Conservation (phyloP, 441 rosid genomes). For the Arabidopsis hybrid region DNA sequence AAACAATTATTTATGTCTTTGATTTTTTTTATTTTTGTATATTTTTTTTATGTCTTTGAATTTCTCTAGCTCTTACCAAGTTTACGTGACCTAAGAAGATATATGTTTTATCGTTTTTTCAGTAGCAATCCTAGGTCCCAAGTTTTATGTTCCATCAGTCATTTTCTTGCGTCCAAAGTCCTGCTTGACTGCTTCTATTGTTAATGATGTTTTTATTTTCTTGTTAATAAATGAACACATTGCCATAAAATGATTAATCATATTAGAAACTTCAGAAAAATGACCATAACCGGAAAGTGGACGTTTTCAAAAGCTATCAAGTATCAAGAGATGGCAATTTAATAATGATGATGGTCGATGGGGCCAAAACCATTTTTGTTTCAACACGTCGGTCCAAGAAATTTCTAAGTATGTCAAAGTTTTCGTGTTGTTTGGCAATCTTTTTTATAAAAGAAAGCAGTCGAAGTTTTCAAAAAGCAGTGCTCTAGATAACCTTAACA, state of each 20-base stretch:
- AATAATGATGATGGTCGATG: too few species aligned
- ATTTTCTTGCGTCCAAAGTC: neutral
- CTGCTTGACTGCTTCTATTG: neutral
- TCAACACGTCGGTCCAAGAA: slow-evolving; percentile 5
- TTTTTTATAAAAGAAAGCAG: neutral
- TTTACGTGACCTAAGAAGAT: neutral
- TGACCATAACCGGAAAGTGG: neutral
- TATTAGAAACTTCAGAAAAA: neutral
- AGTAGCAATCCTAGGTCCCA: neutral
- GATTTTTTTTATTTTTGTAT: too few species aligned
- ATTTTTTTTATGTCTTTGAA: too few species aligned
- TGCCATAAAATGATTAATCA: neutral
- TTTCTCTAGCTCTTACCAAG: too few species aligned
- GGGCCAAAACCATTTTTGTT: neutral
- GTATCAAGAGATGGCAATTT: neutral
- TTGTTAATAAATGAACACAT: neutral
- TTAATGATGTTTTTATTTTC: too few species aligned
- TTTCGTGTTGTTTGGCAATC: neutral
- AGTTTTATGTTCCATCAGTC: neutral
- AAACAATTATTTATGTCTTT: neutral
- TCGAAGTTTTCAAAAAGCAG: slow-evolving; percentile 12
- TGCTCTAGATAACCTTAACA: slow-evolving; percentile 25
- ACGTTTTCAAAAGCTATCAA: neutral
- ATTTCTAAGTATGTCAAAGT: neutral
- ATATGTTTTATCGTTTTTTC: neutral